These are phyloP conservation scores for Dianthus caryophyllus DNA, from an alignment of 148 eudicot species.

Conservation along the genomic window DNA sequence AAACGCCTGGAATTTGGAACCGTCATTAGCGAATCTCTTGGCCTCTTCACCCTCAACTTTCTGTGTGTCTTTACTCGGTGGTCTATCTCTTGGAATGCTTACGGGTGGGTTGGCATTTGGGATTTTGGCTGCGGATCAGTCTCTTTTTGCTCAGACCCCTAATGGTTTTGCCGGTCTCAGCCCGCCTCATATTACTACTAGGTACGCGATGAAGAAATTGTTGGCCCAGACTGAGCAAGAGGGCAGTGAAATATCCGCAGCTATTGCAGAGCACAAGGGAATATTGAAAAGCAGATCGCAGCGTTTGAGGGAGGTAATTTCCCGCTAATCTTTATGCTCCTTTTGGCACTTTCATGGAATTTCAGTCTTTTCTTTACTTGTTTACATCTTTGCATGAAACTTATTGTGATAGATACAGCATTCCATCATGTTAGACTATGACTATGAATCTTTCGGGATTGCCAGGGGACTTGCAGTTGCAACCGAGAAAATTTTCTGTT, in stretches of 20 bases:
- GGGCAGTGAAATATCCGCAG: constrained; percentile 36
- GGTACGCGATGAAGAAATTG: constrained; percentile 77
- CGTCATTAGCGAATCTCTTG: constrained; percentile 43
- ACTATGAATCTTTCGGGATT: background rate
- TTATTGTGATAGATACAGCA: background rate
- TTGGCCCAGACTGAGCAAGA: constrained; percentile 60
- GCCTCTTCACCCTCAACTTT: constrained; percentile 45
- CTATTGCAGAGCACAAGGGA: constrained; percentile 48
- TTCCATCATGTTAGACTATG: background rate
- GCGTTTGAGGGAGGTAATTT: constrained; percentile 67
- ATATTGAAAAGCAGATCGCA: constrained; percentile 53
- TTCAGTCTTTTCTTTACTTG: background rate
- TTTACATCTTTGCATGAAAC: constrained; percentile 3
- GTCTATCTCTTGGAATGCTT: constrained; percentile 69
- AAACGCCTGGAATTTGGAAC: constrained; percentile 68
- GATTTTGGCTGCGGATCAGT: constrained; percentile 59
- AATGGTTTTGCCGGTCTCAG: constrained; percentile 67
- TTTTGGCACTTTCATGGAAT: background rate
- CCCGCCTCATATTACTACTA: constrained; percentile 78
- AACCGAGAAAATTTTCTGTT: too few relatives aligned
- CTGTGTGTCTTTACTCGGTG: constrained; percentile 74
- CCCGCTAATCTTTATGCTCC: background rate
- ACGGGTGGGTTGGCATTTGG: constrained; percentile 87
- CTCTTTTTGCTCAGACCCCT: constrained; percentile 51
- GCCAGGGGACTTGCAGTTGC: background rate